Base-by-base conservation (phyloP, 2,329 filamentous ascomycete species). In the Fusarium gaditjirri region DNA sequence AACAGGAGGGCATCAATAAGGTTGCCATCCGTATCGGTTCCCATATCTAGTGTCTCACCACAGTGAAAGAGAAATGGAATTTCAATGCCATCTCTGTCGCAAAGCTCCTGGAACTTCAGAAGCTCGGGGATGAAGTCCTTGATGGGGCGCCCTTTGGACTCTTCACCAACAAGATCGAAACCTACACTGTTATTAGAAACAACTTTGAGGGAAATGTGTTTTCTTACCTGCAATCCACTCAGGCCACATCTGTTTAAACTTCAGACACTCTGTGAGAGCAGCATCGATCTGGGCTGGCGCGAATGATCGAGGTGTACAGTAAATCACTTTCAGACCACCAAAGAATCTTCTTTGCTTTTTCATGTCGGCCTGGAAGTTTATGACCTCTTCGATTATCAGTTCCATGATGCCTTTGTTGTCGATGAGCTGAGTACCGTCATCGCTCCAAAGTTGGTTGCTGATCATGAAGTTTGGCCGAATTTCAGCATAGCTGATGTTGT, bases 31-130 rank as follows among this genome's bases (percentile, higher is more conserved):
- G 86, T 86, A 9, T 89, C 87, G 29, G 86, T 86, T 41, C 91
- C 92, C 13, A 87, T 86, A 35, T 93, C 90, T 8, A 93, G 84
- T 2, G 92, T 93, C 81, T 94, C 92, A 29, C 92, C 92, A 71
- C 92, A 93, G 80, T 94, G 92, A 76, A 94, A 93, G 42, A 94
- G 83, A 76, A 94, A 93, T 0, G 92, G 92, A 6, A 94, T 92
- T 0, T 89, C 84, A 8, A 92, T 65, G 1, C 77, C 74, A 2
- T 83, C 78, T 3, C 72, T 63, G 10, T 80, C 76, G 80, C 91
- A 93, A 2, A 84, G 80, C 35, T 83, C 74, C 57, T 85, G 81
- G 76, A 93, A 92, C 2, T 83, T 82, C 6, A 90, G 80, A 11
- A 93, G 84, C 68, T 91, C 84, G 1, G 80, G 74, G 1, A 88